Evolutionary conservation across 1,139 yeast genomes (phyloP), one percentile per base, ranked within the genome.

Genomic region (Candida anutae): DNA sequence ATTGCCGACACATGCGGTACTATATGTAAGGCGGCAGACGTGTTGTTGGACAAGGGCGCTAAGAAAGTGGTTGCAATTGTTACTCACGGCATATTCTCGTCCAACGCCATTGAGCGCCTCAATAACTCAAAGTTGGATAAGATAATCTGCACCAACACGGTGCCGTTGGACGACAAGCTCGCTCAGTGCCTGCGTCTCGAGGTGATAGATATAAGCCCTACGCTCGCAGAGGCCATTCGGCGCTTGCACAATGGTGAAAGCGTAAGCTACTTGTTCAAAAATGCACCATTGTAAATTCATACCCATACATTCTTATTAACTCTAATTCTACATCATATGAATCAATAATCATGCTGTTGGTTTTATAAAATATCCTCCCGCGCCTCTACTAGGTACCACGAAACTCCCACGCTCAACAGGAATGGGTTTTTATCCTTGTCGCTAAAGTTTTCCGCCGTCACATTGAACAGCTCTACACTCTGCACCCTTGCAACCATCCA

Each of bases 191-290:
- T 73, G 15, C 74, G 73, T 40, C 56, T 81, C 34, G 83, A 77
- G 35, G 71, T 75, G 34, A 69, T 81, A 28, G 93, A 81, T 49
- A 73, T 81, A 28, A 70, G 81, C 46, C 77, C 84, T 11, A 78
- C 78, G 13, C 56, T 81, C 36, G 90, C 88, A 15, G 94, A 81
- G 49, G 81, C 88, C 21, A 74, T 81, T 29, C 73, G 93, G 58
- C 72, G 94, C 55, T 64, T 80, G 42, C 94, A 81, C 46, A 79
- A 90, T 51, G 98, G 98, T 51, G 98, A 90, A 62, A 80, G 94
- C 61, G 87, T 87, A 31, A 82, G 94, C 21, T 88, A 84, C 60
- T 67, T 88, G 45, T 90, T 90, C 58, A 77, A 83, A 39, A 75
- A 84, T 54, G 85, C 53, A 13, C 62, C 63, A 8, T 48, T 43